Evolutionary conservation across 768 basidiomycete genomes (phyloP).

Genomic region (Zangia roseola): DNA sequence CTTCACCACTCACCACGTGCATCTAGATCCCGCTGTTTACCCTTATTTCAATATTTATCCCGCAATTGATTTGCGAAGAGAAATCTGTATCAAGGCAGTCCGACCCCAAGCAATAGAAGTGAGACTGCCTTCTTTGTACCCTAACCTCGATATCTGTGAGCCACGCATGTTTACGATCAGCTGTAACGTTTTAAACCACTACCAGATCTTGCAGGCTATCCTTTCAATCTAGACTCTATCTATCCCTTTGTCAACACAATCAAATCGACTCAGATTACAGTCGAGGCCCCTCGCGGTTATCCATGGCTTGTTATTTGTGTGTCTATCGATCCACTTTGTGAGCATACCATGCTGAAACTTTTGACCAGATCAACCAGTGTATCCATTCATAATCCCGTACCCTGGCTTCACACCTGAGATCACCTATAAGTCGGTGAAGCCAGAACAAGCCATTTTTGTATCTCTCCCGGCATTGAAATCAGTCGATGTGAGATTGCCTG

Average conservation of each 20-base stretch:
- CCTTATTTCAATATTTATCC: conserved; percentile 46
- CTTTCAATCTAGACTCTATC: conserved; percentile 36
- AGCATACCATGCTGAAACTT: neutral
- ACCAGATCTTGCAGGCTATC: conserved; percentile 42
- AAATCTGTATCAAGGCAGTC: neutral
- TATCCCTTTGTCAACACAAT: conserved; percentile 27
- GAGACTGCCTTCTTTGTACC: conserved; percentile 10
- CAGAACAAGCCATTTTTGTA: neutral
- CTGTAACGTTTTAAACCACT: neutral
- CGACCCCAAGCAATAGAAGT: conserved; percentile 4
- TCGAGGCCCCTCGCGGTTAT: conserved; percentile 24
- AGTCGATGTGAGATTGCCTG: conserved; percentile 13
- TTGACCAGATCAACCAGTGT: conserved; percentile 21
- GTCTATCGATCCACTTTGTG: conserved; percentile 8
- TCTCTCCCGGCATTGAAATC: neutral
- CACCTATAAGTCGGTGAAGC: neutral
- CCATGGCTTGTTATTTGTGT: conserved; percentile 40
- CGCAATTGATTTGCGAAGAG: conserved; percentile 1
- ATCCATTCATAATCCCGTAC: conserved; percentile 21
- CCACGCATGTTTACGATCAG: neutral
- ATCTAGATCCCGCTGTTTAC: conserved; percentile 40
- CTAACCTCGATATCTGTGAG: conserved; percentile 36
- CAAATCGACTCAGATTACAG: conserved; percentile 3
- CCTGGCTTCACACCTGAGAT: conserved; percentile 7
- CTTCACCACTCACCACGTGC: conserved; percentile 15